Percentiles rank a stretch among this genome's conserved stretches.
phyloP scores from a whole-genome alignment of 345 rosid genomes.

The Citrus sp. region DNA sequence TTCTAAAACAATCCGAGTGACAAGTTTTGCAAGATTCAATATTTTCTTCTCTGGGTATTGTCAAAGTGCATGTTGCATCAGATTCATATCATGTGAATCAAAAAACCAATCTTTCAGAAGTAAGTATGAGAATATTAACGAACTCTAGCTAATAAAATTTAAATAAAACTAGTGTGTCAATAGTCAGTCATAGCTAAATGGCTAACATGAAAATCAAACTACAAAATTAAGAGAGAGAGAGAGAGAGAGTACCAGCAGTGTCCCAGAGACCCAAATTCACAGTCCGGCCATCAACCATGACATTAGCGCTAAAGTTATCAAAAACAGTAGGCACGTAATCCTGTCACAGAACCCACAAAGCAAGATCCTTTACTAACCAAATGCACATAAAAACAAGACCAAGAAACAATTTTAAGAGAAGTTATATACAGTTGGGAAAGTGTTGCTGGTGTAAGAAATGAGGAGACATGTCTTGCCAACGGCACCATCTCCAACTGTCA shows the following conservation, averaged over 20 bases:
- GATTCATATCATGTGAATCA: background rate
- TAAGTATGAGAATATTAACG: background rate
- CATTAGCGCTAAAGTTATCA: constrained; percentile 96
- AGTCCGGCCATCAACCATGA: constrained; percentile 73
- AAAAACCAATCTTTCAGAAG: background rate
- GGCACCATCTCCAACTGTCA: constrained; percentile 92
- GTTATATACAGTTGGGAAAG: constrained; percentile 66
- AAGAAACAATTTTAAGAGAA: background rate
- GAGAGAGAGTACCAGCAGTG: constrained; percentile 66
- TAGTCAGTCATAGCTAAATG: background rate
- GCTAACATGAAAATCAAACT: background rate
- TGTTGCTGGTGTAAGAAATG: constrained; percentile 88
- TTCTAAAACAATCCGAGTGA: background rate
- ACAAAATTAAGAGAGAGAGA: background rate
- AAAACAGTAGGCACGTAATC: constrained; percentile 80
- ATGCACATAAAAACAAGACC: background rate
- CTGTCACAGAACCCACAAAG: constrained; percentile 22
- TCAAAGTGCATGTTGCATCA: background rate
- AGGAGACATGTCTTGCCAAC: constrained; percentile 91
- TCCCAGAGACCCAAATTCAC: constrained; percentile 92
- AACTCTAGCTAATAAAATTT: constrained; percentile 6
- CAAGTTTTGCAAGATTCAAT: background rate
- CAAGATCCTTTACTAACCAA: background rate
- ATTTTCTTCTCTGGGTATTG: constrained; percentile 3
- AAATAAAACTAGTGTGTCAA: background rate